Evolutionary conservation across 441 rosid genomes (phyloP).

Genomic region (Erodium trifolium): DNA sequence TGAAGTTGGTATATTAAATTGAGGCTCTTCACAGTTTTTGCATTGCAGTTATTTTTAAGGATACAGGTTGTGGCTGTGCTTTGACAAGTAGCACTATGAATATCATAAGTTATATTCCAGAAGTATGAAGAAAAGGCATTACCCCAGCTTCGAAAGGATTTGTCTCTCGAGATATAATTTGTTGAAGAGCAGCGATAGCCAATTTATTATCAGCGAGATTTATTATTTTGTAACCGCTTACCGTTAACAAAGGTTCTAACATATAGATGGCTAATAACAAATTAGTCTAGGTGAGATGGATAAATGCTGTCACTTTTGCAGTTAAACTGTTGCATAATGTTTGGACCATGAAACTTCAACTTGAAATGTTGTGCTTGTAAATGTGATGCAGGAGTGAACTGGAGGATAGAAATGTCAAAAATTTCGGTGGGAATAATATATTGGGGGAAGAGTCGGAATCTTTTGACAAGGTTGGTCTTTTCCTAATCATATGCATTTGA

Average conservation of each 20-base stretch:
- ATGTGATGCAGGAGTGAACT: constrained; percentile 44
- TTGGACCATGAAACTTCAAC: constrained; percentile 7
- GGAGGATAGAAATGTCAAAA: constrained; percentile 27
- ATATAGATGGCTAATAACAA: background rate
- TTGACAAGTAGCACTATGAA: too few relatives aligned
- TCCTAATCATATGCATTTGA: constrained; percentile 16
- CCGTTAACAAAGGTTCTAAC: too few relatives aligned
- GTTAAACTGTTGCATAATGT: background rate
- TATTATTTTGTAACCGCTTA: too few relatives aligned
- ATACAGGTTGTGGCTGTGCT: too few relatives aligned
- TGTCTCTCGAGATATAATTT: constrained; percentile 37
- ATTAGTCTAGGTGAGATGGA: background rate
- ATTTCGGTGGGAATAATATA: background rate
- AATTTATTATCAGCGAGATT: too few relatives aligned
- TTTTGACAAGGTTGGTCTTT: constrained; percentile 64
- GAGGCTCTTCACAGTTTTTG: too few relatives aligned
- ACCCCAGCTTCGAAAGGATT: constrained; percentile 42
- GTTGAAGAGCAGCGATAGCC: constrained; percentile 34
- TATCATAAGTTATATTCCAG: too few relatives aligned
- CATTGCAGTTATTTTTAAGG: too few relatives aligned
- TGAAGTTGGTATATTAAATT: too few relatives aligned
- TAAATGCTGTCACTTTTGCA: background rate
- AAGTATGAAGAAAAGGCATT: background rate
- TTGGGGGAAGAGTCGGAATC: constrained; percentile 40
- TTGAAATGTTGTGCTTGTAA: constrained; percentile 13